A percentile compares a stretch with the other conserved stretches of the same genome.
Conservation (phyloP, 345 rosid species). For the Rubroshorea leprosula region DNA sequence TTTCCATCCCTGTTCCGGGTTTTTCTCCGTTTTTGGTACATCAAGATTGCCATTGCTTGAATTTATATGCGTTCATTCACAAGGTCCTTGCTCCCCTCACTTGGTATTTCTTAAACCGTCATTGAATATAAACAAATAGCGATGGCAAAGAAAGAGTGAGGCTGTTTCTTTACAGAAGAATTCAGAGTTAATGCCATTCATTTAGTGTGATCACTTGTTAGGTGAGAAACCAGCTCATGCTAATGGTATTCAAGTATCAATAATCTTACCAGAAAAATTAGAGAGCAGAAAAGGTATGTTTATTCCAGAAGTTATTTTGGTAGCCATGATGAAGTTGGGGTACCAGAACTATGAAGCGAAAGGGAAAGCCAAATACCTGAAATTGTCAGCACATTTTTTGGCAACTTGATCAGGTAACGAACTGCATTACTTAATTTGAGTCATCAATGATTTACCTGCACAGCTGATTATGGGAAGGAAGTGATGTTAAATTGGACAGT, state of each 20-base stretch:
- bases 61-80: too few relatives aligned
- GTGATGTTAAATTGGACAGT: too few relatives aligned
- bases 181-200: not conserved
- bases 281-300: not conserved
- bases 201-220: not conserved
- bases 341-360: not conserved
- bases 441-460: too few relatives aligned
- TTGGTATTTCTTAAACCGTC: not conserved
- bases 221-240: not conserved
- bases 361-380: not conserved
- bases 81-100: too few relatives aligned
- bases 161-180: not conserved
- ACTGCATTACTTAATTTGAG: too few relatives aligned
- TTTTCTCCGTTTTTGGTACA: not conserved
- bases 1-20: not conserved
- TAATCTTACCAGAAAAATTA: not conserved
- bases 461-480: too few relatives aligned
- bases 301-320: not conserved
- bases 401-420: too few relatives aligned
- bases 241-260: not conserved
- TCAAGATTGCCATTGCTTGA: too few relatives aligned
- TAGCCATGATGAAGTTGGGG: too few relatives aligned
- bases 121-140: not conserved
- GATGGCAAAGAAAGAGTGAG: not conserved
- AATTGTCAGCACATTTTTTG: not conserved